Conservation (phyloP, 2,329 filamentous ascomycete genomes). For the Berkeleyomyces basicola region DNA sequence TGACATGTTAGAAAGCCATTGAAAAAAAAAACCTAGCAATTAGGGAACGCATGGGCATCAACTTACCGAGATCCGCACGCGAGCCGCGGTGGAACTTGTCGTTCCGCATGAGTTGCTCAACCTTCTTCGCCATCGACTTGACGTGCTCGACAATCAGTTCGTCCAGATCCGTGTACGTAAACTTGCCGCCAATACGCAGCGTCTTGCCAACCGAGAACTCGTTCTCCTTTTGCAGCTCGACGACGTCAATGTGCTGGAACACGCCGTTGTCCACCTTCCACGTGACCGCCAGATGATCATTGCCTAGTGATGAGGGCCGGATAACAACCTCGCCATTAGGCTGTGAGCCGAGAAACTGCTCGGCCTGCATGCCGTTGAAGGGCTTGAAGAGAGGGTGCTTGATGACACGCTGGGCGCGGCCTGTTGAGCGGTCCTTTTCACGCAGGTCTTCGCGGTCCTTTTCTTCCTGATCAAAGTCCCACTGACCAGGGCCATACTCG, state of each 20-base stretch:
- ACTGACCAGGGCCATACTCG: conserved; percentile 62
- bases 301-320: conserved; percentile 83
- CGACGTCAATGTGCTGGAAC: conserved; percentile 95
- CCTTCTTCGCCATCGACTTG: conserved; percentile 94
- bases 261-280: conserved; percentile 96
- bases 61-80: conserved; percentile 69
- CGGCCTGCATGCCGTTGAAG: conserved; percentile 81
- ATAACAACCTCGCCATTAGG: conserved; percentile 83
- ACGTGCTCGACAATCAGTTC: conserved; percentile 95
- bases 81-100: conserved; percentile 83
- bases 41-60: neutral
- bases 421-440: conserved; percentile 72
- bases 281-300: conserved; percentile 86
- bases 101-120: conserved; percentile 86
- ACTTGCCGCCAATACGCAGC: conserved; percentile 72
- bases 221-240: conserved; percentile 92
- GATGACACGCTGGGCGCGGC: conserved; percentile 82
- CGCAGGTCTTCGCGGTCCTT: conserved; percentile 68
- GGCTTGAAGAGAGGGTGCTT: conserved; percentile 93
- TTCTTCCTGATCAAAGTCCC: conserved; percentile 71
- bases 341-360: conserved; percentile 81
- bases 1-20: conserved; percentile 8
- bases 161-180: conserved; percentile 88
- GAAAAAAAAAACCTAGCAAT: too few species aligned
- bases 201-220: conserved; percentile 85